These are phyloP conservation scores for Pestalotiopsis sp. DNA, from an alignment of 2,329 filamentous ascomycete genomes.

Conservation along the genomic window DNA sequence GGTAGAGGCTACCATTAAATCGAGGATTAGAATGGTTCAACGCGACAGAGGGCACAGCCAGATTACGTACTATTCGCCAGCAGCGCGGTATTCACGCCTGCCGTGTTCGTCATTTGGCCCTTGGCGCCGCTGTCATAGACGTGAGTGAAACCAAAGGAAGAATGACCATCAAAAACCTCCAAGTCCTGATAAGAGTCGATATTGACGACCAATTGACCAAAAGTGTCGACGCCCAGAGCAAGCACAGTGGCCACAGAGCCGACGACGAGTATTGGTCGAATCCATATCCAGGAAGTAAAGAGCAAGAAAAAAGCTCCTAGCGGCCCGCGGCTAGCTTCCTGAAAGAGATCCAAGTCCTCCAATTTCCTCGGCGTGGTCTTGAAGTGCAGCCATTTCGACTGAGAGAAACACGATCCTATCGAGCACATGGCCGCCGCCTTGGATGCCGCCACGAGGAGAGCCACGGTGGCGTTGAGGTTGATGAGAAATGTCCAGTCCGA, in stretches of 20 bases:
- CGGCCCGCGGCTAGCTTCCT: slow-evolving; percentile 21
- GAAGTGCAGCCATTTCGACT: slow-evolving; percentile 24
- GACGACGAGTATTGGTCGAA: not conserved
- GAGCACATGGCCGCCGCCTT: slow-evolving; percentile 15
- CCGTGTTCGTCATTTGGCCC: not conserved
- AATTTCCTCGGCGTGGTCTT: slow-evolving; percentile 7
- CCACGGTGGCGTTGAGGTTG: not conserved
- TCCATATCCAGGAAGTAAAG: not conserved
- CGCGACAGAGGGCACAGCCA: not conserved
- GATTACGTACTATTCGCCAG: not conserved
- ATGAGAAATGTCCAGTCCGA: not conserved
- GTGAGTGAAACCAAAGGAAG: not conserved
- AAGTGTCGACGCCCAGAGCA: not conserved
- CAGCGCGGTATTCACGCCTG: not conserved
- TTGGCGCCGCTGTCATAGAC: not conserved
- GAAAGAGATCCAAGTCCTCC: slow-evolving; percentile 20
- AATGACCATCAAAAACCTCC: not conserved
- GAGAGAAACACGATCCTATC: slow-evolving; percentile 19
- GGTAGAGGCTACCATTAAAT: not conserved
- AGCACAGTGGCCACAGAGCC: not conserved
- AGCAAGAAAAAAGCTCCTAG: slow-evolving; percentile 17
- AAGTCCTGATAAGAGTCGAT: not conserved
- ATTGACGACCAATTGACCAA: not conserved
- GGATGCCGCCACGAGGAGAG: not conserved
- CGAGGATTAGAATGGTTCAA: not conserved